Evolutionary conservation across 148 eudicot genomes (phyloP), one percentile per base, ranked within the genome.

Genomic region (Camellia lanceoleosa): DNA sequence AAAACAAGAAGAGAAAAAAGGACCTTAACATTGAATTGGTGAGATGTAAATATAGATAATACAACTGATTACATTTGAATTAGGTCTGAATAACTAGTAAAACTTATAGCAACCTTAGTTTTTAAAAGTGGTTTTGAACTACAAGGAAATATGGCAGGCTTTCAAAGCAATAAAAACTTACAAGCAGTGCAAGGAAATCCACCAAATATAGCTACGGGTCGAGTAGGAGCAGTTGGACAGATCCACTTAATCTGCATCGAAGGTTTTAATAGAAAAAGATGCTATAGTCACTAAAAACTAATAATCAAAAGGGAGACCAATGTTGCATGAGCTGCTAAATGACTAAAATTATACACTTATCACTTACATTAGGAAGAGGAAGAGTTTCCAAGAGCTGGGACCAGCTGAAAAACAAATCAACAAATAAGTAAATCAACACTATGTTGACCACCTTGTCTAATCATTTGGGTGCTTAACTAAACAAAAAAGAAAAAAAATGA

Each of bases 201-300:
- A 66, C 98, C 98, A 70, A 89, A 88, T 75, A 89, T 61, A 49
- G 93, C 87, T 58, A 92, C 90, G 46, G 90, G 93, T 51, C 97
- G 93, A 69, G 89, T 87, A 63, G 98, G 98, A 85, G 98, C 98
- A 79, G 94, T 92, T 79, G 98, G 97, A 82, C 94, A 94, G 80
- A 94, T 94, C 96, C 98, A 94, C 87, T 94, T 94, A 52, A 94
- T 81, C 98, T 94, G 90, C 83, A 88, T 75, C 52, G 41, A 6
- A 66, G 77, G 52, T 64, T 76, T 38, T 55, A 9, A 41, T 23
- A 51, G 20, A 44, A 18, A 61, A 76, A 71, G 47, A 79, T 72
- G 46, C 7, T 5, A 75, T 0, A 44, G 47, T 47, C 20, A 78
- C 11, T 43, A 16, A 65, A 15, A 64, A 15, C 11, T 16, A 78